Base-by-base conservation (phyloP, 768 basidiomycete genomes). In the Peribolospora kevripleyi region DNA sequence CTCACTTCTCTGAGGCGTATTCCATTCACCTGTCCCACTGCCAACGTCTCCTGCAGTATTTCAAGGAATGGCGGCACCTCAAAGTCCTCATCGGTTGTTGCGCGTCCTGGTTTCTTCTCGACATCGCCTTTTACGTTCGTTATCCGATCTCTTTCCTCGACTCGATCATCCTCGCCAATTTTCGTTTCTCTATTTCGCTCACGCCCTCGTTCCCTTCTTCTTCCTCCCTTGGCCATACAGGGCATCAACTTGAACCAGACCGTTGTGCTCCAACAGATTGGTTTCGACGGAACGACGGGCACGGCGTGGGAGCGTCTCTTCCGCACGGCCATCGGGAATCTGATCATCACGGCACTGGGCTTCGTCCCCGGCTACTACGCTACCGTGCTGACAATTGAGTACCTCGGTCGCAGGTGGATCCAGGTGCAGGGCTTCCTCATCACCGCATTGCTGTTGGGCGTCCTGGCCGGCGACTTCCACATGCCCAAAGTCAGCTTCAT, bases 351-450 rank as follows among this genome's bases (percentile, higher is more conserved):
- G 2, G 76, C 71, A 2, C 74, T 82, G 43, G 82, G 83, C 41
- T 84, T 82, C 62, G 77, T 84, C 4, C 82, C 82, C 10, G 82
- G 61, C 76, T 75, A 83, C 69, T 84, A 79, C 62, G 76, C 70
- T 6, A 71, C 80, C 1, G 57, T 59, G 42, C 64, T 84, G 41
- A 76, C 76, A 1, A 79, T 83, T 56, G 82, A 84, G 67, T 74
- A 73, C 54, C 72, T 82, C 7, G 81, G 82, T 0, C 73, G 82
- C 25, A 84, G 82, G 61, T 71, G 71, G 66, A 82, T 84, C 58
- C 82, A 84, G 62, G 68, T 83, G 25, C 75, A 78, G 62, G 82
- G 82, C 3, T 84, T 84, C 73, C 61, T 82, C 43, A 62, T 79
- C 60, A 70, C 76, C 8, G 52, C 55, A 39, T 38, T 64, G 8